Evolutionary conservation across 305 asterid genomes (phyloP).

Genomic region (Fraxinus velutina): DNA sequence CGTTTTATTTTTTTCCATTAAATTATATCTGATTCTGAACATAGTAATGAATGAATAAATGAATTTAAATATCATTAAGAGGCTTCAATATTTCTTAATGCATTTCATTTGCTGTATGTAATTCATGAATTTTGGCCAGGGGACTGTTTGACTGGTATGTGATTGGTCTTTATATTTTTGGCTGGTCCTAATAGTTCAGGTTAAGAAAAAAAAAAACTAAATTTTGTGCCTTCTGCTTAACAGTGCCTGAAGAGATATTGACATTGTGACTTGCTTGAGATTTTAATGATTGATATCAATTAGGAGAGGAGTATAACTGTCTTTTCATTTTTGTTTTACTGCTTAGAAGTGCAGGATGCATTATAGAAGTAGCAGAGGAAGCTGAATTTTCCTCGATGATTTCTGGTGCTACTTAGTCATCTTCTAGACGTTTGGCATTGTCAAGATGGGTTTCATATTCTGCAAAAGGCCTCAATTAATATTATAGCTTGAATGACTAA

Average conservation of each 20-base stretch:
- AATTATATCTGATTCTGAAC: background rate
- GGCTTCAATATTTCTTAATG: background rate
- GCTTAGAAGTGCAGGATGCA: constrained; percentile 8
- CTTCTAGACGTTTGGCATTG: constrained; percentile 25
- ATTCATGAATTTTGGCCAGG: constrained; percentile 16
- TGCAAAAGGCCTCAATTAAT: constrained; percentile 26
- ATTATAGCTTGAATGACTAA: constrained; percentile 49
- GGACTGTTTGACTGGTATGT: background rate
- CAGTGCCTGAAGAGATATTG: background rate
- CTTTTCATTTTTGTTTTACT: background rate
- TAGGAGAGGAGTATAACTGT: constrained; percentile 6
- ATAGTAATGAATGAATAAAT: constrained; percentile 1
- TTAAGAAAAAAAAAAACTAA: background rate
- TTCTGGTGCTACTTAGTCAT: constrained; percentile 12
- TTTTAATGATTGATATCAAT: background rate
- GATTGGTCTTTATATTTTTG: background rate
- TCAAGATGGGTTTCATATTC: constrained; percentile 28
- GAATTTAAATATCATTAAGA: constrained; percentile 11
- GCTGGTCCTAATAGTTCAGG: background rate
- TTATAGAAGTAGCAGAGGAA: background rate
- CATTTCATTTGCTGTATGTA: constrained; percentile 5
- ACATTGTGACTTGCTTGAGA: background rate
- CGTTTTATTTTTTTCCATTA: background rate
- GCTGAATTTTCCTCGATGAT: constrained; percentile 14
- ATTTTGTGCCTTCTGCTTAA: constrained; percentile 7